A percentile compares a stretch with the other conserved stretches of the same genome.
Evolutionary conservation across 1,139 yeast species (phyloP).

Genomic region (Citeromyces hawaiiensis): DNA sequence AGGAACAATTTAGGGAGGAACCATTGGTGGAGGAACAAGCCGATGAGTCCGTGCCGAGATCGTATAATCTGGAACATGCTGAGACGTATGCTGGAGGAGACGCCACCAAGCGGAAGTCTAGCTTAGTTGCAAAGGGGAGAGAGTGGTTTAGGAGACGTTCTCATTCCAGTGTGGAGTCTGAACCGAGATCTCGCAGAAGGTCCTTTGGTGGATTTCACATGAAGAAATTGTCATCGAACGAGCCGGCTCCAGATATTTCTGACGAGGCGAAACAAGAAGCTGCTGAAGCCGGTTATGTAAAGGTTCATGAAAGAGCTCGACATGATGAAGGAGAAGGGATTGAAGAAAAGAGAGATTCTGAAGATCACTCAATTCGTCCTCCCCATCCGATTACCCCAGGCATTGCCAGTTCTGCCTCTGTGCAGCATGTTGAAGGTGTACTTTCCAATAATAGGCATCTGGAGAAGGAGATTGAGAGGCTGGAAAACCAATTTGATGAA

Average conservation of each 20-base stretch:
- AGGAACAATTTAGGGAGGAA: background rate
- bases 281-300: background rate
- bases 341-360: background rate
- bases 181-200: background rate
- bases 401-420: background rate
- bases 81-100: background rate
- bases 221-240: background rate
- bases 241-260: background rate
- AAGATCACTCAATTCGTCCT: background rate
- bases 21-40: background rate
- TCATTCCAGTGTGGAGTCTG: background rate
- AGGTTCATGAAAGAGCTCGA: background rate
- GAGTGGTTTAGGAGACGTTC: background rate
- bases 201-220: constrained; percentile 1
- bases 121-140: background rate
- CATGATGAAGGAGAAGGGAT: background rate
- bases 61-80: background rate
- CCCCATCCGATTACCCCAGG: background rate
- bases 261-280: background rate
- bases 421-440: background rate
- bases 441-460: background rate
- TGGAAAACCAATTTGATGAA: background rate
- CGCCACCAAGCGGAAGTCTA: background rate
- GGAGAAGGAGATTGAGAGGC: background rate
- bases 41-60: background rate